Base-by-base conservation (phyloP, 2,329 filamentous ascomycete genomes). In the Scortechinia acanthostroma region DNA sequence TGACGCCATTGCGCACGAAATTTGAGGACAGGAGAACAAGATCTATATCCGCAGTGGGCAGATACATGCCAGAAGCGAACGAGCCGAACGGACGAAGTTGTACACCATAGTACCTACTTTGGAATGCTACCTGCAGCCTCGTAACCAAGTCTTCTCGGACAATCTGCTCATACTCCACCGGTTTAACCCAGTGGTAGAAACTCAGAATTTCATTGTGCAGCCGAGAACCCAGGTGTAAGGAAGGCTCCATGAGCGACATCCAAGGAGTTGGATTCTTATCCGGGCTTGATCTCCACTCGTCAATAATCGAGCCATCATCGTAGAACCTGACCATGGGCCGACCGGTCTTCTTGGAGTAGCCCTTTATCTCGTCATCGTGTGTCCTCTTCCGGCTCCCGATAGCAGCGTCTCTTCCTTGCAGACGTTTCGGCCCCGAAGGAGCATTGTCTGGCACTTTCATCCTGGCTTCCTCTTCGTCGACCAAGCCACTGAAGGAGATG, bases 191-290 rank as follows among this genome's bases (percentile, higher is more conserved):
- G 25, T 91, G 73, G 59, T 91, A 94, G 59, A 96, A 97, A 54
- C 94, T 88, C 22, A 86, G 68, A 37, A 97, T 83, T 62, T 98
- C 93, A 56, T 90, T 88, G 62, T 97, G 90, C 21, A 98, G 68
- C 62, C 88, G 90, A 51, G n/a, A 21, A 49, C 25, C 49, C 22
- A 25, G 47, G 44, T 52, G 42, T 50, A 45, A 47, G 25, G 22
- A 19, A 10, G 73, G 74, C 55, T 84, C 76, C 50, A 84, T 73
- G 3, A 60, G 50, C 30, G 61, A 56, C 4, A 71, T 60, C 88
- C 88, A 93, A 2, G 90, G 90, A 47, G 68, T 73, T 0, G 65
- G 53, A 4, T 71, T 58, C 46, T 73, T 63, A 6, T 58, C 58
- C 4, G 54, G 47, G 13, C 64, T 64, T 1, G 70, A 57, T 33